Conservation (phyloP, 441 rosid genomes). For the Theobroma grandiflorum region DNA sequence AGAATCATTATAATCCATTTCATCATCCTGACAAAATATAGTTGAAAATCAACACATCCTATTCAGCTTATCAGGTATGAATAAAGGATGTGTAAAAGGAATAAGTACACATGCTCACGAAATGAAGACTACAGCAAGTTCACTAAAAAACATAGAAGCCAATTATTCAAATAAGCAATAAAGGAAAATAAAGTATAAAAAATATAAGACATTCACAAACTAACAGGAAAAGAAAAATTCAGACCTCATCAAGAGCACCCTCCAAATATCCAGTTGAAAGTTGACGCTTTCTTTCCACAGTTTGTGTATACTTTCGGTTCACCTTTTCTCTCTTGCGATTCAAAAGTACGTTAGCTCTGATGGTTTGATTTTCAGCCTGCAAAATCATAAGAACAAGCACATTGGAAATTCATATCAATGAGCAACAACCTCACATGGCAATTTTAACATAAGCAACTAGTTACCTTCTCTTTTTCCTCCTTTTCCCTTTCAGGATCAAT, state of each 20-base stretch:
- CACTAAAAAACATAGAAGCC: constrained; percentile 1
- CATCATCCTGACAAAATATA: constrained; percentile 71
- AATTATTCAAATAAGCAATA: not conserved
- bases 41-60: constrained; percentile 17
- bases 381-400: constrained; percentile 32
- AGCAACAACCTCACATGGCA: not conserved
- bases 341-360: constrained; percentile 86
- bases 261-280: constrained; percentile 96
- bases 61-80: constrained; percentile 11
- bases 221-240: not conserved
- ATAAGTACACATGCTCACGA: not conserved
- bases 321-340: constrained; percentile 92
- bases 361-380: constrained; percentile 91
- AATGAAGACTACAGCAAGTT: not conserved
- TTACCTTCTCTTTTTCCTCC: constrained; percentile 96
- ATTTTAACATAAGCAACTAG: constrained; percentile 25
- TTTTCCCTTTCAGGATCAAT: constrained; percentile 99
- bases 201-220: constrained; percentile 3
- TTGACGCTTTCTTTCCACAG: constrained; percentile 73
- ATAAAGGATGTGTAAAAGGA: not conserved
- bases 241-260: constrained; percentile 97
- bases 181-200: constrained; percentile 1
- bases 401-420: constrained; percentile 7
- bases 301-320: constrained; percentile 79
- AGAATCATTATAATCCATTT: constrained; percentile 78